Evolutionary conservation across 177 flowering plant species (phyloP), one percentile per base, ranked within the genome.

Genomic region (Vitis hybrid): DNA sequence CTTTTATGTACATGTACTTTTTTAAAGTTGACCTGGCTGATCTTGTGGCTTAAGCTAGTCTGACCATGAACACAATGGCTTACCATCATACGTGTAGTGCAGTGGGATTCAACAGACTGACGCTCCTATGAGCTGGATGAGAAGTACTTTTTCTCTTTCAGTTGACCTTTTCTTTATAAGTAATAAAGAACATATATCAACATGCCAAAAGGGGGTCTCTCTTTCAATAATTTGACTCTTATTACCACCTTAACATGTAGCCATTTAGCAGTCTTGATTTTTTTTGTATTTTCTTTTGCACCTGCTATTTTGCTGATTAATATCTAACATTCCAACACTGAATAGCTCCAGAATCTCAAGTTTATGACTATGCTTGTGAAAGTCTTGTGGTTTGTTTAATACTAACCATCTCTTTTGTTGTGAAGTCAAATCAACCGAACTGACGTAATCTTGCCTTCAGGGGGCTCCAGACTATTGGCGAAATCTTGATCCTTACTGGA

Each of bases 401-500:
- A 26, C n/a, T 10, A 12, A 34, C 0, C 7, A 5, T 10, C 22
- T 2, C 11, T 10, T 26, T 34, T 20, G 15, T 61, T 13, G 12
- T 26, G 20, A 62, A 9, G 34, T 26, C 45, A 20, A n/a, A 15
- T 61, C 29, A 26, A 26, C 29, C 5, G 0, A 39, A 39, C 45
- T 39, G 45, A 39, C 5, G 12, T 18, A 7, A 10, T n/a, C 34
- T 19, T 71, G 31, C 48, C 39, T 4, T 22, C 85, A 89, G 96
- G 84, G 50, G 0, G 94, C 90, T 63, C 91, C 98, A 12, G 85
- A 77, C n/a, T 93, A 89, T 67, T 93, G 96, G 96, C 77, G 81
- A 52, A 78, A 84, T 55, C 86, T 89, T 10, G 98, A 93, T 72
- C 98, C 98, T 3, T 88, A 79, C 67, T 93, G 98, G 98, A 78